Base-by-base conservation (phyloP, 176 grass and related monocot species). In the Rhynchospora pubera region DNA sequence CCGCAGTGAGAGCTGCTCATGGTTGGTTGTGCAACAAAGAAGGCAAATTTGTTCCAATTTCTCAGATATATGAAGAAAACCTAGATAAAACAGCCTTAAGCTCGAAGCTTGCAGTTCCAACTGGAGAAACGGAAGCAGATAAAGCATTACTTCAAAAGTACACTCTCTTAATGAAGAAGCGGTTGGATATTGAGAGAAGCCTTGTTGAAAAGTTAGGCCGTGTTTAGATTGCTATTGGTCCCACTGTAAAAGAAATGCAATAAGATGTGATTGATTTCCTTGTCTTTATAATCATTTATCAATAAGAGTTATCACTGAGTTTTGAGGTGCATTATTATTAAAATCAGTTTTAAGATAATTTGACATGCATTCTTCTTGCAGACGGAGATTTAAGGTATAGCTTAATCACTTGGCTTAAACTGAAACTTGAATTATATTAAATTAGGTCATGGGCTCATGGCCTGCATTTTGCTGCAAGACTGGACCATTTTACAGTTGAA, bases 11-110 rank as follows among this genome's bases (percentile, higher is more conserved):
- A 86, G 92, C 90, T 6, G 96, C 96, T 82, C 96, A 95, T 63
- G 96, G 96, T 24, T 95, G 96, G 96, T 65, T 98, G 24, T 95
- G 96, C 79, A 85, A 95, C 28, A 65, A 88, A 53, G 87, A 89
- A 90, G 89, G 96, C 18, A 56, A 84, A 16, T 99, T 93, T 7
- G 58, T 95, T 22, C 92, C 89, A 47, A 90, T 99, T 81, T 93
- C 91, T 5, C 71, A 81, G 62, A 80, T 95, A 51, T 95, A 99
- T 26, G 71, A 85, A 65, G 89, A 82, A 58, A 90, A 77, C 70
- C 80, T 91, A 47, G 92, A 95, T 78, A 91, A 93, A 72, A 94
- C 87, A 14, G 90, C 96, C 12, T 77, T 98, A 2, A 84, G 79
- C 1, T 82, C 92, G 9, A 95, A 89, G 75, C 91, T 93, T 7